Conservation (phyloP, 176 grass and related monocot species). For the Oryza officinalis region DNA sequence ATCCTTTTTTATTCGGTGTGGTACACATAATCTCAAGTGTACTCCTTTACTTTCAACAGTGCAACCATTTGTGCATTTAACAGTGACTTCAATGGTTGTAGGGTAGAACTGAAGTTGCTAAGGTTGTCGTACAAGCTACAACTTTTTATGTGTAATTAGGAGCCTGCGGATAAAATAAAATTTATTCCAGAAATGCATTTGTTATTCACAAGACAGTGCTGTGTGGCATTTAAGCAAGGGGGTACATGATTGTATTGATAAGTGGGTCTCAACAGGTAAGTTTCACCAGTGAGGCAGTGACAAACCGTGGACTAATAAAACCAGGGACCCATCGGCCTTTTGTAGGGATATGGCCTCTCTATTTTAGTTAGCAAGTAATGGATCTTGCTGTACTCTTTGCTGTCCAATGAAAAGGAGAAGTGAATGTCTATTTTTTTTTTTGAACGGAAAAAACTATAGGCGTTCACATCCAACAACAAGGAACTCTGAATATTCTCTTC, state of each 20-base stretch:
- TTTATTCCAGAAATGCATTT: conserved; percentile 5
- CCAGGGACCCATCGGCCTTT: conserved; percentile 13
- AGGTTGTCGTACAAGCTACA: not conserved
- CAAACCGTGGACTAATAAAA: conserved; percentile 45
- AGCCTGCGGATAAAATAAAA: not conserved
- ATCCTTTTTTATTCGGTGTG: not conserved
- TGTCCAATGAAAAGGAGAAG: not conserved
- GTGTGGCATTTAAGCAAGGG: conserved; percentile 35
- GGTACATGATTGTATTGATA: conserved; percentile 32
- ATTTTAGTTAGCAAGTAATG: conserved; percentile 26
- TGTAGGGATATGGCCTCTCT: conserved; percentile 38
- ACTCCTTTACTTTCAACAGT: too few relatives aligned
- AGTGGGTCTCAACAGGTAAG: conserved; percentile 31
- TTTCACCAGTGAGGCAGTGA: conserved; percentile 39
- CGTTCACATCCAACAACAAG: not conserved
- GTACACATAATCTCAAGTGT: too few relatives aligned
- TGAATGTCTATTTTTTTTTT: not conserved
- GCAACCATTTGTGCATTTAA: too few relatives aligned
- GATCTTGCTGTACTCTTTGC: conserved; percentile 20
- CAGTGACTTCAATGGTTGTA: not conserved
- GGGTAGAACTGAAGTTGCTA: not conserved
- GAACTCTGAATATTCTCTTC: not conserved
- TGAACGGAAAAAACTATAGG: not conserved
- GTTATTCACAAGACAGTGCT: not conserved
- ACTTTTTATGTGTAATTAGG: conserved; percentile 3